A percentile compares a stretch with the other conserved stretches of the same genome.
phyloP scores from a whole-genome alignment of 257 asterid genomes.

The Solanum rostratum region DNA sequence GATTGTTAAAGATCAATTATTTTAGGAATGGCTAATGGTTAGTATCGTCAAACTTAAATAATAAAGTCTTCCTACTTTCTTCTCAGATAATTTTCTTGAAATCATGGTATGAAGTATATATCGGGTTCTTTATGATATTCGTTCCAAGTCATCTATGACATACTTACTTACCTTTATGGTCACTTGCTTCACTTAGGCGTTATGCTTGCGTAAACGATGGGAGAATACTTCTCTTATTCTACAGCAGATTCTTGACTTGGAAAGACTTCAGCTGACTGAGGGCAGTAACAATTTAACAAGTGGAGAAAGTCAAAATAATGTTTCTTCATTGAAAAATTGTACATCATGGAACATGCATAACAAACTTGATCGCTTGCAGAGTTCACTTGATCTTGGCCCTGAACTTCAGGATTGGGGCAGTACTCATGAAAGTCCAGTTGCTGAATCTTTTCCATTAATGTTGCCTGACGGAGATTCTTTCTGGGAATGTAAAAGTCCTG shows the following conservation, averaged over 20 bases:
- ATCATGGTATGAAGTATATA: not conserved
- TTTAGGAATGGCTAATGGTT: too few species aligned
- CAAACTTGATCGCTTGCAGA: conserved; percentile 16
- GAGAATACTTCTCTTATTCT: conserved; percentile 21
- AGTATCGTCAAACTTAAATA: too few species aligned
- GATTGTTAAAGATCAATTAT: not conserved
- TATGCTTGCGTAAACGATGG: not conserved
- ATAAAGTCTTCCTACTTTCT: too few species aligned
- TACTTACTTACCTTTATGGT: not conserved
- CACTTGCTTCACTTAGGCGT: not conserved
- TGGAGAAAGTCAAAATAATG: conserved; percentile 13
- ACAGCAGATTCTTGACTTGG: conserved; percentile 60
- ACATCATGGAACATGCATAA: conserved; percentile 15
- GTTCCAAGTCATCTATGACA: not conserved
- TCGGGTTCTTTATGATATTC: not conserved
- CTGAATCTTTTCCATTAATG: conserved; percentile 23
- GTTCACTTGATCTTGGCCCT: conserved; percentile 14
- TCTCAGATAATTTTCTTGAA: too few species aligned
- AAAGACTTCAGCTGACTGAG: conserved; percentile 40
- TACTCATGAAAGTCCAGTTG: conserved; percentile 15
- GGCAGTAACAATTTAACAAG: conserved; percentile 12
- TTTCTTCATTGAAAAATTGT: conserved; percentile 14
- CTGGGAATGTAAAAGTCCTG: conserved; percentile 2
- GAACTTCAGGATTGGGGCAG: conserved; percentile 15
- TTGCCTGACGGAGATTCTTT: not conserved